phyloP scores from a whole-genome alignment of 106 monocot genomes.

The Acorus calamus region DNA sequence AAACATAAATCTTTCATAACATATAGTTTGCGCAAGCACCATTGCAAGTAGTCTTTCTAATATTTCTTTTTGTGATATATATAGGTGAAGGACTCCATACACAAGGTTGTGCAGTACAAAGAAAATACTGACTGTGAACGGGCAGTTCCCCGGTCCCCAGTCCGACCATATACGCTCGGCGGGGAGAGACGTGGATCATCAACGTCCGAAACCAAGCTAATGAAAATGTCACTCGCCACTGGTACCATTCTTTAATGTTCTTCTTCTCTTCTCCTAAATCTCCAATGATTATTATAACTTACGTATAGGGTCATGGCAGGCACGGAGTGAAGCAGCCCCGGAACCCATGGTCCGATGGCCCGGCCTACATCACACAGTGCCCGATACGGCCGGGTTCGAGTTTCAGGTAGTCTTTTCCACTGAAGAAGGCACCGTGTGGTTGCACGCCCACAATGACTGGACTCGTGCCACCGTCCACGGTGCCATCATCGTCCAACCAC shows the following conservation, averaged over 20 bases:
- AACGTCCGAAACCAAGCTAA: neutral
- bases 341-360: conserved; percentile 4
- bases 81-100: too few species aligned
- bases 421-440: conserved; percentile 1
- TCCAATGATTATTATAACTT: too few species aligned
- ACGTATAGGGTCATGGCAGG: neutral
- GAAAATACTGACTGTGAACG: too few species aligned
- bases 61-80: too few species aligned
- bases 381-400: neutral
- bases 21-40: too few species aligned
- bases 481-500: conserved; percentile 19
- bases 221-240: neutral
- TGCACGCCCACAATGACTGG: conserved; percentile 2
- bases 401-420: neutral
- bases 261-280: too few species aligned
- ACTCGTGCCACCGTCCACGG: conserved; percentile 1
- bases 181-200: too few species aligned
- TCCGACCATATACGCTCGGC: too few species aligned
- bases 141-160: too few species aligned
- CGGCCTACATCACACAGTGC: conserved; percentile 1
- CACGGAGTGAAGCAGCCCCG: conserved; percentile 1
- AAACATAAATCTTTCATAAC: too few species aligned
- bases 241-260: neutral
- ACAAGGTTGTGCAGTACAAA: too few species aligned
- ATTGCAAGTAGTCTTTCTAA: too few species aligned